Percentiles rank a stretch among this genome's conserved stretches.
These are phyloP conservation scores for Tricholoma hemisulphureum DNA, from an alignment of 768 basidiomycete genomes.

Conservation along the genomic window DNA sequence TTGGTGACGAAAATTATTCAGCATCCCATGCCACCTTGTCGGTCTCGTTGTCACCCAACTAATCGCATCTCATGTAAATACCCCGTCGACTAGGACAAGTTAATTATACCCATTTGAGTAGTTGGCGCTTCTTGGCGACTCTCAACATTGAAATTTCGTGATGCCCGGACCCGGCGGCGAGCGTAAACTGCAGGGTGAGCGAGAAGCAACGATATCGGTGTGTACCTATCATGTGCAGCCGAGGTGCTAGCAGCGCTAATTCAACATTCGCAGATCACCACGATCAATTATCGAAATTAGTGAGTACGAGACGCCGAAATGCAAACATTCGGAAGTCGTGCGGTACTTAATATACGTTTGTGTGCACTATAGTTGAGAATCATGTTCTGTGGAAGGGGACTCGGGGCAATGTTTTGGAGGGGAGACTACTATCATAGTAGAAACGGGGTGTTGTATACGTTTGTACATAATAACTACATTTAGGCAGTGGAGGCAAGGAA, in stretches of 20 bases:
- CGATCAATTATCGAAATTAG: background rate
- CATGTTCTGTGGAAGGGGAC: too few relatives aligned
- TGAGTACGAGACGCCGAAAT: background rate
- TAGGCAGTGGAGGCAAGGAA: background rate
- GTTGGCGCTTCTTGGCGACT: background rate
- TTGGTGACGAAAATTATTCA: slow-evolving; percentile 6
- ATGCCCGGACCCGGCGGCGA: too few relatives aligned
- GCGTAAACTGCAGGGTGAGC: background rate
- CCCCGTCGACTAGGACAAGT: background rate
- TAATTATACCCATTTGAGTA: background rate
- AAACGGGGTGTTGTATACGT: slow-evolving; percentile 3
- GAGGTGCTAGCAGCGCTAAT: background rate
- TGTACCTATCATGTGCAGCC: background rate
- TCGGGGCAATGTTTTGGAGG: too few relatives aligned
- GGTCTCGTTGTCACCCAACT: slow-evolving; percentile 2
- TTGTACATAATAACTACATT: too few relatives aligned
- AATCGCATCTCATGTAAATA: background rate
- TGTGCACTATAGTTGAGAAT: too few relatives aligned
- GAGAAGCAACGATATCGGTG: background rate
- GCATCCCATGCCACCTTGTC: slow-evolving; percentile 4
- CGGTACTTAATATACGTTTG: too few relatives aligned
- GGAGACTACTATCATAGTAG: too few relatives aligned
- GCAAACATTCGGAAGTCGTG: too few relatives aligned
- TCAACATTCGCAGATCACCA: too few relatives aligned
- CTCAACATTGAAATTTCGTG: too few relatives aligned